A percentile compares a stretch with the other conserved stretches of the same genome.
Evolutionary conservation across 2,329 filamentous ascomycete species (phyloP).

Genomic region (Hansfordia pulvinata): DNA sequence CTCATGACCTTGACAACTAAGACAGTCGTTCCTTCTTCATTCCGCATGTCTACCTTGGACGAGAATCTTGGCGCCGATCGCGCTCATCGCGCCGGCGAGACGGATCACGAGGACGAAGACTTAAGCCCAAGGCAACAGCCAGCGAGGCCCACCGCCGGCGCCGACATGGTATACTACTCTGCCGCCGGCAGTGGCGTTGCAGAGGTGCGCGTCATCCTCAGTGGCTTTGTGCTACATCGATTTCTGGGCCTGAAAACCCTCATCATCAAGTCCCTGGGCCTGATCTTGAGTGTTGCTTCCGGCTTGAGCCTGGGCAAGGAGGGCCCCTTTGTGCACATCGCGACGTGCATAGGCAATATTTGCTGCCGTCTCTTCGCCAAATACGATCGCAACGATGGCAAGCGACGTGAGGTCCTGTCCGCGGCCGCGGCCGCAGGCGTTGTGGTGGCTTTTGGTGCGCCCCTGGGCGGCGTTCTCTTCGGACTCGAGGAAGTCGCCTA

Average conservation of each 20-base stretch:
- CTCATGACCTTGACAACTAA: slow-evolving; percentile 79
- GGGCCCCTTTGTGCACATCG: slow-evolving; percentile 93
- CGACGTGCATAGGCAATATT: slow-evolving; percentile 90
- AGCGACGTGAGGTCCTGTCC: slow-evolving; percentile 85
- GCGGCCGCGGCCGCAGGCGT: slow-evolving; percentile 86
- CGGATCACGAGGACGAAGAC: slow-evolving; percentile 24
- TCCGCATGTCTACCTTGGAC: slow-evolving; percentile 77
- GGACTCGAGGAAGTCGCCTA: slow-evolving; percentile 92
- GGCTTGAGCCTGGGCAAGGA: slow-evolving; percentile 92
- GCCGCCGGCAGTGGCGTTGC: slow-evolving; percentile 93
- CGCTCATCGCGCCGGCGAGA: slow-evolving; percentile 22
- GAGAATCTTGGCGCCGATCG: slow-evolving; percentile 73
- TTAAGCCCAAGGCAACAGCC: slow-evolving; percentile 23
- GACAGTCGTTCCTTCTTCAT: slow-evolving; percentile 80
- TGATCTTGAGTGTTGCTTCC: slow-evolving; percentile 82
- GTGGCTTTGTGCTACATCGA: slow-evolving; percentile 90
- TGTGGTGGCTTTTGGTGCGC: slow-evolving; percentile 86
- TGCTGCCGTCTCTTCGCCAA: slow-evolving; percentile 87
- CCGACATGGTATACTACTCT: slow-evolving; percentile 87
- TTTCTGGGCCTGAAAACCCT: slow-evolving; percentile 85
- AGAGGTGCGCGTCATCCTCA: slow-evolving; percentile 95
- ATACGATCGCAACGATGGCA: slow-evolving; percentile 88
- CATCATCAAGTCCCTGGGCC: slow-evolving; percentile 66
- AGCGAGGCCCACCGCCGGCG: slow-evolving; percentile 15
- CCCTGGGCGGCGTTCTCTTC: slow-evolving; percentile 77